Conservation (phyloP, 495 filamentous ascomycete genomes). For the Barbatosphaeria neglecta region DNA sequence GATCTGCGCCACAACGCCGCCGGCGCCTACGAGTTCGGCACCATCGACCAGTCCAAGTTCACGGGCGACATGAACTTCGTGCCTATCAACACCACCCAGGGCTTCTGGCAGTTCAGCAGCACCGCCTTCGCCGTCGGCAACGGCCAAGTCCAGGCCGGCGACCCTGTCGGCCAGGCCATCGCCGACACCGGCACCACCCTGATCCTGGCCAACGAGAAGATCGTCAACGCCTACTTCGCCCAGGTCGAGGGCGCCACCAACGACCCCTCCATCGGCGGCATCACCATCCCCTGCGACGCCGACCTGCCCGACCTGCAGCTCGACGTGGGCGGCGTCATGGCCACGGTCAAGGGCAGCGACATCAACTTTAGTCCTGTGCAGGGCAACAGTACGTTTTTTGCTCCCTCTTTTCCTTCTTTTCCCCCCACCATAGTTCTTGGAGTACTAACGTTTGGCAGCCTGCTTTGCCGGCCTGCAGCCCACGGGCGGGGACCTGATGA, state of each 20-base stretch:
- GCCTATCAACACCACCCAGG: constrained; percentile 47
- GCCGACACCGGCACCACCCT: constrained; percentile 67
- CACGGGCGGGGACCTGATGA: constrained; percentile 47
- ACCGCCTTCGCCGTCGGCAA: constrained; percentile 44
- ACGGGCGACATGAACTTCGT: constrained; percentile 51
- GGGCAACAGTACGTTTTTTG: constrained; percentile 24
- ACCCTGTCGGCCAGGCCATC: constrained; percentile 43
- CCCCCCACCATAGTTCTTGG: not conserved
- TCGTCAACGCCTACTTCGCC: constrained; percentile 51
- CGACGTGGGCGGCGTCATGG: constrained; percentile 49
- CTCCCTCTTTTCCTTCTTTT: not conserved
- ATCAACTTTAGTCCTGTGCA: constrained; percentile 56
- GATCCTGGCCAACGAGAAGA: constrained; percentile 51
- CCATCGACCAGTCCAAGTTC: constrained; percentile 56
- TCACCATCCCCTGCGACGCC: constrained; percentile 52
- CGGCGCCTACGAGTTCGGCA: constrained; percentile 70
- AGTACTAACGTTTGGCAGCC: constrained; percentile 25
- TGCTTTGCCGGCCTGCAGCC: constrained; percentile 67
- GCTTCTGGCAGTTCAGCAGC: constrained; percentile 69
- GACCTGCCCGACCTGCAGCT: constrained; percentile 54
- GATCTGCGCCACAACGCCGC: constrained; percentile 48
- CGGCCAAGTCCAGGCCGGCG: constrained; percentile 16
- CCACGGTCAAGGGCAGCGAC: constrained; percentile 50
- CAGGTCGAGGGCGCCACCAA: constrained; percentile 45
- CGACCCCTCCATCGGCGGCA: constrained; percentile 41